Conservation (phyloP, 2,329 filamentous ascomycete species). For the Ophiostoma sp. region DNA sequence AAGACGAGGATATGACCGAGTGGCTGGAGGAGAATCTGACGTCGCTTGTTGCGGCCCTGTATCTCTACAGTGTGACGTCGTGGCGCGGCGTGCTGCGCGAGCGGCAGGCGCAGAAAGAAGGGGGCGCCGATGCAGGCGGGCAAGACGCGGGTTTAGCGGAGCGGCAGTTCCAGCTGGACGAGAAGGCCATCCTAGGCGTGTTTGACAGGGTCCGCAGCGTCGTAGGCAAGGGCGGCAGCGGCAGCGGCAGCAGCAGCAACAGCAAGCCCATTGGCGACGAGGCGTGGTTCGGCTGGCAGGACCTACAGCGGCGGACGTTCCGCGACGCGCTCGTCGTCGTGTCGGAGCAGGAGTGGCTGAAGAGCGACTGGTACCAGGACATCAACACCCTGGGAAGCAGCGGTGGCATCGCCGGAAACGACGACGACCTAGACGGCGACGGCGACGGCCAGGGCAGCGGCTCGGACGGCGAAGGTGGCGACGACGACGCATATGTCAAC, state of each 20-base stretch:
- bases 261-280: constrained; percentile 31
- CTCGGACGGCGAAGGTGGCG: constrained; percentile 34
- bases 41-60: constrained; percentile 54
- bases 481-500: constrained; percentile 29
- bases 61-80: constrained; percentile 52
- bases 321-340: constrained; percentile 57
- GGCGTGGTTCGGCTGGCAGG: constrained; percentile 51
- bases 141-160: constrained; percentile 28
- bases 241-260: background rate
- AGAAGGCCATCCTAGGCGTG: constrained; percentile 44
- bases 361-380: constrained; percentile 57
- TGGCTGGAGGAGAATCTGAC: constrained; percentile 47
- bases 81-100: constrained; percentile 18
- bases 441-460: constrained; percentile 34
- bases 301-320: constrained; percentile 49
- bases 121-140: background rate
- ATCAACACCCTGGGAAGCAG: constrained; percentile 45
- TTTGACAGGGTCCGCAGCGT: constrained; percentile 30
- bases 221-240: constrained; percentile 24
- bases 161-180: constrained; percentile 42
- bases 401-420: constrained; percentile 28
- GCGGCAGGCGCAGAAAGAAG: background rate
- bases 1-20: constrained; percentile 38
- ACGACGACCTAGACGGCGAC: constrained; percentile 33
- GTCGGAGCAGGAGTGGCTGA: constrained; percentile 51